phyloP scores from a whole-genome alignment of 2,329 filamentous ascomycete species.

The Leptographium wingfieldii region DNA sequence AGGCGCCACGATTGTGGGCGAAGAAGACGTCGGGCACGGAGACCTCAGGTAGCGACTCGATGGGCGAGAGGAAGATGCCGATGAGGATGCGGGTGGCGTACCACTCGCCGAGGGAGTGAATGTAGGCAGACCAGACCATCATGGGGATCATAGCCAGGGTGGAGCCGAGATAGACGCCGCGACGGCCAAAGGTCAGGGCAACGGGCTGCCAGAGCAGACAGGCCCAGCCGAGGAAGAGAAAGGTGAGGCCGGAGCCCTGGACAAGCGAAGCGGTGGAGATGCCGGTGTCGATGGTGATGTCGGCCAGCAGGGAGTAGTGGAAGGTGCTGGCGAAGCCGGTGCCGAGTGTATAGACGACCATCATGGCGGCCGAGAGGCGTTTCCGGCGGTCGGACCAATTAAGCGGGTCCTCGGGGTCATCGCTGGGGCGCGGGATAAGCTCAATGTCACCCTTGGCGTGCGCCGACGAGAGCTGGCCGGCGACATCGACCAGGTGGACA shows the following conservation, averaged over 20 bases:
- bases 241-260: conserved; percentile 34
- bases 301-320: conserved; percentile 36
- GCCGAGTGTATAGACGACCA: conserved; percentile 29
- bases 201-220: conserved; percentile 35
- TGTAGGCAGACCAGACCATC: conserved; percentile 26
- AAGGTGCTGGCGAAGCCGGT: conserved; percentile 34
- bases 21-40: conserved; percentile 16
- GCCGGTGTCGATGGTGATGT: conserved; percentile 32
- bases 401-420: conserved; percentile 37
- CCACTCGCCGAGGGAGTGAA: conserved; percentile 28
- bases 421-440: conserved; percentile 21
- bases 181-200: conserved; percentile 28
- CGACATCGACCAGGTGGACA: conserved; percentile 27
- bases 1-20: conserved; percentile 20
- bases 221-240: conserved; percentile 31
- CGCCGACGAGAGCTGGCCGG: conserved; percentile 14
- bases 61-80: conserved; percentile 30
- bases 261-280: conserved; percentile 31
- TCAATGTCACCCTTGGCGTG: conserved; percentile 14
- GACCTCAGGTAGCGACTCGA: conserved; percentile 33
- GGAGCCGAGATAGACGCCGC: conserved; percentile 14
- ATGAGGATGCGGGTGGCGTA: conserved; percentile 30
- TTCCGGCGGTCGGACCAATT: conserved; percentile 41
- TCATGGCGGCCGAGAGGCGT: conserved; percentile 23
- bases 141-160: conserved; percentile 18